Conservation (phyloP, 2,329 filamentous ascomycete genomes). For the Monilinia polystroma region DNA sequence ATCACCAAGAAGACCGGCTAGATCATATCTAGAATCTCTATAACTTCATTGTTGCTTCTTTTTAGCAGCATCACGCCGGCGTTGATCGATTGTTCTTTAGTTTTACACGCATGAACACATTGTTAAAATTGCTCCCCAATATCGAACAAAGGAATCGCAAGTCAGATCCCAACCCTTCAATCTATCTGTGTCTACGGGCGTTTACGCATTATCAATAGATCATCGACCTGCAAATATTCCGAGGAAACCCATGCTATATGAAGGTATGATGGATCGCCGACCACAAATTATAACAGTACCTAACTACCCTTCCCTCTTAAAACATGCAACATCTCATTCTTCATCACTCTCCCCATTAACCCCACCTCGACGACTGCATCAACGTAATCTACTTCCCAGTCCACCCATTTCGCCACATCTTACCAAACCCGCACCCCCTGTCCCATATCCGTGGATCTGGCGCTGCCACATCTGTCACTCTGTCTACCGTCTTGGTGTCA, state of each 20-base stretch:
- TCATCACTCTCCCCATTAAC: conserved; percentile 21
- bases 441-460: conserved; percentile 41
- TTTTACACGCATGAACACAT: background rate
- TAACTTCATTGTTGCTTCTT: background rate
- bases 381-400: conserved; percentile 19
- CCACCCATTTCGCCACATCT: conserved; percentile 16
- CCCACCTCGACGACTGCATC: conserved; percentile 19
- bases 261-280: conserved; percentile 19
- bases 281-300: conserved; percentile 11
- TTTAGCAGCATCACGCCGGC: background rate
- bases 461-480: conserved; percentile 40
- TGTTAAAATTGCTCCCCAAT: background rate
- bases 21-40: background rate
- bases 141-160: conserved; percentile 11
- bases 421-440: conserved; percentile 32
- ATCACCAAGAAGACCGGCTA: background rate
- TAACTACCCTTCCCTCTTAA: conserved; percentile 5
- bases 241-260: background rate
- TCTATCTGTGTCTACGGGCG: no score
- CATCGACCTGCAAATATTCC: background rate
- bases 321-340: conserved; percentile 12
- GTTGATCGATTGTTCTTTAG: background rate
- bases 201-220: background rate
- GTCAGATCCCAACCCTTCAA: background rate
- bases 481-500: conserved; percentile 39